phyloP scores from a whole-genome alignment of 768 basidiomycete genomes.

The Roridomyces roridus region DNA sequence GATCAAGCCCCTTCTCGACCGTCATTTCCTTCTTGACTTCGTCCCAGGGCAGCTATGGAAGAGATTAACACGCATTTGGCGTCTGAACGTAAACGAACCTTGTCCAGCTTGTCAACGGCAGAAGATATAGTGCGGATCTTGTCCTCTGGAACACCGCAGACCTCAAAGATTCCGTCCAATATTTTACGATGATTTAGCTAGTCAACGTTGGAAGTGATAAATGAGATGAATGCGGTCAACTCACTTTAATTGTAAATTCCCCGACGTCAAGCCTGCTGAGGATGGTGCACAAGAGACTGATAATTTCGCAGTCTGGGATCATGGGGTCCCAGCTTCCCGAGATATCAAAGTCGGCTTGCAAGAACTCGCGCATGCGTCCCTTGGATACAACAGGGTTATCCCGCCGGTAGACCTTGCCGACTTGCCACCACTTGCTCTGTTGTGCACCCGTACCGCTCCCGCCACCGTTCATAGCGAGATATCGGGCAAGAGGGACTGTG shows the following conservation, averaged over 20 bases:
- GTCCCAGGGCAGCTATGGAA: constrained; percentile 75
- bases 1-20: constrained; percentile 88
- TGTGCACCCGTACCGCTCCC: constrained; percentile 45
- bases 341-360: constrained; percentile 98
- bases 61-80: neutral
- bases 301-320: constrained; percentile 95
- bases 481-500: constrained; percentile 95
- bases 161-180: constrained; percentile 94
- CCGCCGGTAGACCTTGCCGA: constrained; percentile 97
- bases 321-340: constrained; percentile 92
- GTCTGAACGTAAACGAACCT: constrained; percentile 50
- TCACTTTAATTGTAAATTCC: constrained; percentile 92
- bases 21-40: constrained; percentile 98
- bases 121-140: constrained; percentile 94
- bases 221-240: neutral
- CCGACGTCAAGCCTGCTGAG: constrained; percentile 87
- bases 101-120: constrained; percentile 98
- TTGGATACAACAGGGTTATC: constrained; percentile 98
- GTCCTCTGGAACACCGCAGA: constrained; percentile 91
- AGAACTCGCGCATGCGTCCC: constrained; percentile 98
- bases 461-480: constrained; percentile 92
- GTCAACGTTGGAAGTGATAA: neutral
- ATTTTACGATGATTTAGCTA: constrained; percentile 97
- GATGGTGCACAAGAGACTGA: constrained; percentile 83
- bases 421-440: constrained; percentile 91